Evolutionary conservation across 73 alveolate genomes (phyloP).

Genomic region (Paramecium pentaurelia): DNA sequence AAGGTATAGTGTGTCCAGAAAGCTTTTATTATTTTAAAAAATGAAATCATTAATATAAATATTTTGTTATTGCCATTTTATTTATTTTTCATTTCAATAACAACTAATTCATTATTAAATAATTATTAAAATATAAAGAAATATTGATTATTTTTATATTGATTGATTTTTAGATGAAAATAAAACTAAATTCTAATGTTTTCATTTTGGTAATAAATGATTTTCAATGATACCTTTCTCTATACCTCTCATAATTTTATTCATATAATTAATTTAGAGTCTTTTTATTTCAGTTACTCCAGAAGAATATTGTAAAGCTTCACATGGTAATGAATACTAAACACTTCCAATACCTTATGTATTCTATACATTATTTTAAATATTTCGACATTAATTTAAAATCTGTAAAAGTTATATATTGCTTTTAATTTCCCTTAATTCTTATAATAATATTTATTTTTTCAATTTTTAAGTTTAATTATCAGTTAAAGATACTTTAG

Average conservation of each 20-base stretch:
- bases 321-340: conserved; percentile 28
- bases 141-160: not conserved
- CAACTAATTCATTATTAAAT: not conserved
- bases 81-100: not conserved
- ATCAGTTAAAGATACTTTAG: too few relatives aligned
- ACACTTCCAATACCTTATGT: not conserved
- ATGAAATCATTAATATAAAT: not conserved
- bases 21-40: conserved; percentile 50
- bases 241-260: not conserved
- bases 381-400: not conserved
- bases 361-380: not conserved
- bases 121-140: too few relatives aligned
- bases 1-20: conserved; percentile 46
- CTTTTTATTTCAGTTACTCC: not conserved
- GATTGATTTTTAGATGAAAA: not conserved
- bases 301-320: not conserved
- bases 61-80: not conserved
- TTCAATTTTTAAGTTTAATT: not conserved
- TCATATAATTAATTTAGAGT: conserved; percentile 16
- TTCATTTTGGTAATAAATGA: not conserved
- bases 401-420: not conserved
- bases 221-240: not conserved
- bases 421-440: not conserved
- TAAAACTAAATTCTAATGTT: not conserved
- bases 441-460: not conserved